These are phyloP conservation scores for Aspergillus sp. DNA, from an alignment of 2,329 filamentous ascomycete genomes.

Conservation along the genomic window DNA sequence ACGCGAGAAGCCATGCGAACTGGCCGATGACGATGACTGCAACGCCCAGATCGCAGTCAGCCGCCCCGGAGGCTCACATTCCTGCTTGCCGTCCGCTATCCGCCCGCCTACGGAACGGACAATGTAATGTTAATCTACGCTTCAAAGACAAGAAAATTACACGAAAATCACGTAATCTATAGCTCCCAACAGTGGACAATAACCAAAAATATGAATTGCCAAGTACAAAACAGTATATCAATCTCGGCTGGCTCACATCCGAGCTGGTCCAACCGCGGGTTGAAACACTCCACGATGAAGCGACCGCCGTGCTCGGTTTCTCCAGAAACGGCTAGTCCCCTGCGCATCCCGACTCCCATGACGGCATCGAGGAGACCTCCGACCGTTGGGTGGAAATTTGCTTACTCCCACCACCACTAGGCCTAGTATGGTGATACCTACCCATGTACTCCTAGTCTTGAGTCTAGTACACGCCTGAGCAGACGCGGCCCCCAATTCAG, in stretches of 20 bases:
- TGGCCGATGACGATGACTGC: neutral
- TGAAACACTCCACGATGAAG: neutral
- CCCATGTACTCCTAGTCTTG: too few relatives aligned
- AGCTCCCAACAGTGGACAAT: too few relatives aligned
- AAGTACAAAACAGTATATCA: neutral
- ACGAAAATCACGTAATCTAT: too few relatives aligned
- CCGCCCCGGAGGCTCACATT: neutral
- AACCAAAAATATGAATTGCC: neutral
- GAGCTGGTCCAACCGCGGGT: neutral
- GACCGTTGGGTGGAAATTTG: neutral
- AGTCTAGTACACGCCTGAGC: neutral
- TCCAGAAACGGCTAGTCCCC: conserved; percentile 21
- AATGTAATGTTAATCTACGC: too few relatives aligned
- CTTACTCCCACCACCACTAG: neutral
- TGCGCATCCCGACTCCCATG: conserved; percentile 10
- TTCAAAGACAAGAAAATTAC: too few relatives aligned
- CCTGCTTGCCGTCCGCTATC: neutral
- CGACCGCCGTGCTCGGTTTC: conserved; percentile 18
- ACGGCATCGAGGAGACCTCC: conserved; percentile 14
- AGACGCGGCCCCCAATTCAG: conserved; percentile 5
- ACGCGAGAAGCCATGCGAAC: conserved; percentile 17
- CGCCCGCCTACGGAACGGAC: neutral
- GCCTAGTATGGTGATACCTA: too few relatives aligned
- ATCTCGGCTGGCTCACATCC: neutral
- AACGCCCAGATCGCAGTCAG: neutral